Base-by-base conservation (phyloP, 768 basidiomycete genomes). In the Boletus reticulatus region DNA sequence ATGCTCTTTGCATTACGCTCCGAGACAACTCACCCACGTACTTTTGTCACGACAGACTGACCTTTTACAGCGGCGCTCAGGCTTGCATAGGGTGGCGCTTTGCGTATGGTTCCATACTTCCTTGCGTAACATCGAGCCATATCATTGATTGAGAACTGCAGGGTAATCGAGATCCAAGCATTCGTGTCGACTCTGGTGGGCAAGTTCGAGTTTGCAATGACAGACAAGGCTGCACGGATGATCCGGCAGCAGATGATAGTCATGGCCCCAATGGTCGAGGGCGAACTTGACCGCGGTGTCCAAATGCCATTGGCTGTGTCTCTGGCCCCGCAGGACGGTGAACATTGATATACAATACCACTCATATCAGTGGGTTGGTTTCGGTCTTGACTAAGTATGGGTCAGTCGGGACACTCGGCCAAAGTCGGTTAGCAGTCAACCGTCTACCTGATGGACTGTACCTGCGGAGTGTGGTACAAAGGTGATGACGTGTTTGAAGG, bases 171-270 rank as follows among this genome's bases (percentile, higher is more conserved):
- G 60, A 62, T 85, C 5, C 84, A 86, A 59, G 74, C 77, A 0
- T 82, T 86, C 69, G 58, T 85, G 20, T 74, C 78, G n/a, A 81
- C 82, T 59, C 67, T 85, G 16, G 62, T 85, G 27, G 69, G 74
- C 42, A 74, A 79, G 58, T 82, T 85, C 62, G 81, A 84, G 59
- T 82, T 85, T 59, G 59, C 59, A 20, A 57, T 65, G 46, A 71
- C 73, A 4, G 64, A 71, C 19, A 64, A 63, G 24, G 32, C 65
- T 4, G 57, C 67, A n/a, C 29, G 38, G 12, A 32, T 53, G 4
- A 2, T 71, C 8, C 63, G 71, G 34, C 68, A 71, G 43, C 54
- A 61, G 20, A 65, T 63, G 39, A 20, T 60, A 27, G 59, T 72
- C 3, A 73, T 76, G 73, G 56, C 61, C 16, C 73, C 75, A n/a